Base-by-base conservation (phyloP, 75 land plant genomes). In the Cunninghamia lanceolata region DNA sequence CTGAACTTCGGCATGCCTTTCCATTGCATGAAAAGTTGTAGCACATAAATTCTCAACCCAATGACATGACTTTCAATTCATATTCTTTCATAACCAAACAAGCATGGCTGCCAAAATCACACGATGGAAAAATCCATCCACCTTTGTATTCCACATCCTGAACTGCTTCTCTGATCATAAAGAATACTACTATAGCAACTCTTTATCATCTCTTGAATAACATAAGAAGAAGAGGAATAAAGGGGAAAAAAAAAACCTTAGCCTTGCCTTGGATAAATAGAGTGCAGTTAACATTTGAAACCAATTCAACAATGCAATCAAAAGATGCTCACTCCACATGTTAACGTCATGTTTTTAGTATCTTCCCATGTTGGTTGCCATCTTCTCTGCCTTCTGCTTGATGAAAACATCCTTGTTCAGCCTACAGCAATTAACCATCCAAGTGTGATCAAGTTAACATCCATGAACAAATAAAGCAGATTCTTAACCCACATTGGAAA, bases 81-180 rank as follows among this genome's bases (percentile, higher is more conserved):
- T 45, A 3, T 45, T 45, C 46, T 3, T 45, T 5, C 2, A 45
- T 45, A 45, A 45, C 46, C 46, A 45, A 45, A 45, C 46, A 45
- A 3, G 46, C 5, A 45, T 45, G 46, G 4, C 46, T 45, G 4
- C 5, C 4, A 45, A 45, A 3, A 45, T 68, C 30, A 68, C 30
- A 30, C 21, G 10, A 9, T 32, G 36, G 13, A 4, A 32, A 17
- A 40, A 82, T 85, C 43, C 21, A 84, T 85, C 84, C 34, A 93
- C 99, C 99, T 77, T 94, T 91, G 88, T 87, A 97, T 76, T 96
- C 97, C 56, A 95, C 97, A 88, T 95, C 97, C 86, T 93, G 91
- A 66, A 95, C 94, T 71, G 99, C 97, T 87, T 97, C 99, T 83
- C 99, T 90, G 83, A 94, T 94, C 11, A 97, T 95, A 83, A 97